Evolutionary conservation across 176 grass and related monocot genomes (phyloP).

Genomic region (Carex littledalei): DNA sequence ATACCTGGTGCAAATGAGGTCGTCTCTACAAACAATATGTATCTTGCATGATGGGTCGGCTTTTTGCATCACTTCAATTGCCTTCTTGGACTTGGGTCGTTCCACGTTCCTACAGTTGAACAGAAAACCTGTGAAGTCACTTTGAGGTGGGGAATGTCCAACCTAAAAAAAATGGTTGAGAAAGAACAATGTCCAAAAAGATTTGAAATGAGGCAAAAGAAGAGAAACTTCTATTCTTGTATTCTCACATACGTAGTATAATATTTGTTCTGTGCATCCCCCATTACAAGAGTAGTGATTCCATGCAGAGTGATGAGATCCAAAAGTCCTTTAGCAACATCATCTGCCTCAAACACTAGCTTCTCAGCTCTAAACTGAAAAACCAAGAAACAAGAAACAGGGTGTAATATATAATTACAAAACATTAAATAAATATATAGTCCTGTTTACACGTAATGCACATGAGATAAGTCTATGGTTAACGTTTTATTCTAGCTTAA

Average conservation of each 20-base stretch:
- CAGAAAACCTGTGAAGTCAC: neutral
- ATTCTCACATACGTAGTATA: neutral
- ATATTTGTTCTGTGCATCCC: slow-evolving; percentile 7
- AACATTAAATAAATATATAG: neutral
- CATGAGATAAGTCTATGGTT: neutral
- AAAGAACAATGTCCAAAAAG: neutral
- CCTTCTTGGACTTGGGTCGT: slow-evolving; percentile 26
- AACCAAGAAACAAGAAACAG: neutral
- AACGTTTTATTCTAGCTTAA: neutral
- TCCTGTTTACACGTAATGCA: neutral
- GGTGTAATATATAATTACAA: neutral
- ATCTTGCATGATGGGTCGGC: slow-evolving; percentile 57
- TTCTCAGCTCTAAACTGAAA: slow-evolving; percentile 19
- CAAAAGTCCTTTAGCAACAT: slow-evolving; percentile 4
- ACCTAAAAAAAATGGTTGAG: neutral
- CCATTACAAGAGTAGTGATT: slow-evolving; percentile 17
- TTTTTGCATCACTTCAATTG: slow-evolving; percentile 49
- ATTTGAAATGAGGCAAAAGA: neutral
- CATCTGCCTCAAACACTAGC: slow-evolving; percentile 3
- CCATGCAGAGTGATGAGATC: slow-evolving; percentile 5
- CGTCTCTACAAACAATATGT: slow-evolving; percentile 46
- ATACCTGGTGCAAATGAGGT: slow-evolving; percentile 58
- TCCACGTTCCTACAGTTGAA: slow-evolving; percentile 38
- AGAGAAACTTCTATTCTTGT: neutral
- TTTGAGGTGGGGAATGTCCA: neutral